Base-by-base conservation (phyloP, 129 eudicot species). In the Flaveria linearis region DNA sequence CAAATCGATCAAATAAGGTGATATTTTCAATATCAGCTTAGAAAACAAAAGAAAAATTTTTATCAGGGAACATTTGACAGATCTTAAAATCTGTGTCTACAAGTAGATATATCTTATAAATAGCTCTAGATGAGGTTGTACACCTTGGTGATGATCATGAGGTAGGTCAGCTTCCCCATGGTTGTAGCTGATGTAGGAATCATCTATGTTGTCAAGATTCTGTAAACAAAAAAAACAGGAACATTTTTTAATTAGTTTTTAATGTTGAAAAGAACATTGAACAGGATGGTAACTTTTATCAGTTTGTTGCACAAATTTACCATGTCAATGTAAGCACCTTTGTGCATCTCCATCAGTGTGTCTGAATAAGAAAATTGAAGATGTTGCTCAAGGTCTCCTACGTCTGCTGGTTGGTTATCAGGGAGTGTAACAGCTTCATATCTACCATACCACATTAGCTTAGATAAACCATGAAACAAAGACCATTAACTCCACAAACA, bases 71-170 rank as follows among this genome's bases (percentile, higher is more conserved):
- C n/a, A 33, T 56, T 55, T 74, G 58, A 36, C 41, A 5, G 41
- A 36, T 65, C 36, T 49, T 73, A 39, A 18, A 13, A 76, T 42
- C 0, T n/a, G n/a, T 30, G 4, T 45, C 76, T 14, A 30, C 42
- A 28, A 15, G 41, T 36, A 17, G 41, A 70, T 47, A 45, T 60
- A 22, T 28, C 50, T n/a, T 9, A 47, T 12, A 36, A 58, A 8
- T 11, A 67, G 10, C 14, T 7, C 20, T 1, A 56, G 15, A 57
- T 30, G 69, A 52, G 67, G 66, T 61, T 43, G 17, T 20, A 47
- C 76, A 91, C 99, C 99, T 91, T 91, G 97, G 84, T 95, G 99
- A 69, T 82, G 84, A 69, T 84, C 72, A 58, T 83, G 85, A 64
- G 86, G 79, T 33, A 76, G 82, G 47, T 87, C 93, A 53, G 61